Evolutionary conservation across 371 early-diverging fungal genomes (phyloP).

Genomic region (Cokeromyces recurvatus): DNA sequence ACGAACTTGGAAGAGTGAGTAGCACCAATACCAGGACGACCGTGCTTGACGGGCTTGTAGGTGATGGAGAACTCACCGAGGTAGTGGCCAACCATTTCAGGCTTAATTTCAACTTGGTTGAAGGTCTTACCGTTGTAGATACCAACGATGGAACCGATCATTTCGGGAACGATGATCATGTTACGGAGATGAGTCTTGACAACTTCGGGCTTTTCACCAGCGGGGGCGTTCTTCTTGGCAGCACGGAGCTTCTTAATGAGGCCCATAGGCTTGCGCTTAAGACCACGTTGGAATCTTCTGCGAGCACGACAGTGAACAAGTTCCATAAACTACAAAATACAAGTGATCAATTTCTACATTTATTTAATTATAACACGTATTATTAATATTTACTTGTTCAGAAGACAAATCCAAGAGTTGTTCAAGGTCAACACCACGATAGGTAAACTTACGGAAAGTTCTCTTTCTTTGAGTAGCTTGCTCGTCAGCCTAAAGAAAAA

Average conservation of each 20-base stretch:
- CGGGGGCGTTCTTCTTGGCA: slow-evolving; percentile 88
- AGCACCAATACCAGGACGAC: slow-evolving; percentile 99
- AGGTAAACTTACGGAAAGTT: slow-evolving; percentile 98
- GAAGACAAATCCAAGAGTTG: slow-evolving; percentile 88
- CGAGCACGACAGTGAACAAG: slow-evolving; percentile 94
- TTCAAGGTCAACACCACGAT: slow-evolving; percentile 96
- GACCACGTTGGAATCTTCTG: slow-evolving; percentile 95
- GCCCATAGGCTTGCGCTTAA: slow-evolving; percentile 96
- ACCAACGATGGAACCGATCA: slow-evolving; percentile 98
- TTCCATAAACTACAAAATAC: slow-evolving; percentile 71
- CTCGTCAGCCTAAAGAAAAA: slow-evolving; percentile 37
- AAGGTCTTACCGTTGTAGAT: slow-evolving; percentile 99
- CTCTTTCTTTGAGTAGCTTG: slow-evolving; percentile 72
- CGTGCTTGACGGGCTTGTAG: slow-evolving; percentile 98
- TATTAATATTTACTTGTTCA: slow-evolving; percentile 63
- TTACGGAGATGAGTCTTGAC: slow-evolving; percentile 99
- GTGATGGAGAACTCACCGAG: slow-evolving; percentile 94
- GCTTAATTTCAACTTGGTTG: slow-evolving; percentile 99
- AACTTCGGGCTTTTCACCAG: slow-evolving; percentile 55
- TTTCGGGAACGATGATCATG: slow-evolving; percentile 99
- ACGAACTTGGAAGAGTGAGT: slow-evolving; percentile 76
- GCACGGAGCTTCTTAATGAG: slow-evolving; percentile 94
- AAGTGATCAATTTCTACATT: neutral
- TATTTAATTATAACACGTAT: neutral
- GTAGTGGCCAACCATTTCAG: slow-evolving; percentile 99